A percentile compares a stretch with the other conserved stretches of the same genome.
phyloP scores from a whole-genome alignment of 257 asterid species.

The Primulina tabacum region DNA sequence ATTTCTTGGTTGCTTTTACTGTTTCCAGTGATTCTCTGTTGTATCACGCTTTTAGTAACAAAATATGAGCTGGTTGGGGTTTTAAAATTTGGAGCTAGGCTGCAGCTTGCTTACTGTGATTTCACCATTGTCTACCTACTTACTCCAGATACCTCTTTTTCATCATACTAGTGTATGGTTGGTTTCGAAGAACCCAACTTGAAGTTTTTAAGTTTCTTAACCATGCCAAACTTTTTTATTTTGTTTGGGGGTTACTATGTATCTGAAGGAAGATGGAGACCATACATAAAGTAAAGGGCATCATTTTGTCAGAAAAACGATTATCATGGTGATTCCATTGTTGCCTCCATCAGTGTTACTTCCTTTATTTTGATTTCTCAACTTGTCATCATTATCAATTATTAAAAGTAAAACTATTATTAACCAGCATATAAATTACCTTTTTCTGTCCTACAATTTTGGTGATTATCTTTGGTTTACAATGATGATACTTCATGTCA shows the following conservation, averaged over 20 bases:
- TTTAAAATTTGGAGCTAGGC: not conserved
- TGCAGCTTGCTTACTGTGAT: not conserved
- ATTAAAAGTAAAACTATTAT: not conserved
- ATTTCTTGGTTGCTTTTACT: conserved; percentile 7
- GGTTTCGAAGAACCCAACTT: not conserved
- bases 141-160: not conserved
- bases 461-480: not conserved
- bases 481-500: not conserved
- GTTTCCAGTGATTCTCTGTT: conserved; percentile 12
- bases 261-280: not conserved
- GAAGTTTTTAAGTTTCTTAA: not conserved
- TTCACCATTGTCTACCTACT: not conserved
- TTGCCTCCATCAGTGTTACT: not conserved
- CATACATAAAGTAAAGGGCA: not conserved
- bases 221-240: not conserved
- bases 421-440: not conserved
- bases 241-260: not conserved
- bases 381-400: not conserved
- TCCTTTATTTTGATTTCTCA: not conserved
- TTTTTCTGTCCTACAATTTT: not conserved
- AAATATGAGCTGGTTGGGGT: not conserved
- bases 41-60: not conserved
- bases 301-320: no score
- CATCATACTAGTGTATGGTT: not conserved
- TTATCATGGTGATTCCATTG: not conserved